Evolutionary conservation across 139 green algal species (phyloP).

Genomic region (Marvania coccoides): DNA sequence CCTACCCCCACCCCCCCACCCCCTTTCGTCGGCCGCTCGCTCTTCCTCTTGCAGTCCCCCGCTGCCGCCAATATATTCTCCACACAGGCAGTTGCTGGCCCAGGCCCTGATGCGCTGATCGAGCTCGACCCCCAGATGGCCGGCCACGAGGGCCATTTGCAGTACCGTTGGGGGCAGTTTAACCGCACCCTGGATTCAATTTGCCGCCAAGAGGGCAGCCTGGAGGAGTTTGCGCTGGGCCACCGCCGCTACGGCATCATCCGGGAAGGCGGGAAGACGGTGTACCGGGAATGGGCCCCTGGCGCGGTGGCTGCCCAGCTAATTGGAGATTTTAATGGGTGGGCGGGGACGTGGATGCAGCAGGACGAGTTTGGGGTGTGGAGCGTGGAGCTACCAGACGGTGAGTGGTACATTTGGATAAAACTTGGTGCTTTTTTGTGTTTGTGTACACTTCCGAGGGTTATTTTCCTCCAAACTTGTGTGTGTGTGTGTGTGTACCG

Average conservation of each 20-base stretch:
- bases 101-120: slow-evolving; percentile 4
- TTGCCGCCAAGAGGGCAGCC: slow-evolving; percentile 46
- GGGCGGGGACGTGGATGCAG: slow-evolving; percentile 61
- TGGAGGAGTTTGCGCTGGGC: slow-evolving; percentile 59
- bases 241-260: slow-evolving; percentile 76
- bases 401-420: slow-evolving; percentile 16
- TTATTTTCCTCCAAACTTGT: no score
- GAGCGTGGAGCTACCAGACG: slow-evolving; percentile 58
- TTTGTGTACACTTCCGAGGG: no score
- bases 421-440: no score
- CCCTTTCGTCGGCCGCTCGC: no score
- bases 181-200: slow-evolving; percentile 44
- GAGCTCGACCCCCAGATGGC: slow-evolving; percentile 51
- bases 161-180: slow-evolving; percentile 70
- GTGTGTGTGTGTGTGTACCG: not conserved
- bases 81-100: no score
- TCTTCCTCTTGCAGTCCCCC: no score
- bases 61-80: no score
- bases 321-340: slow-evolving; percentile 89
- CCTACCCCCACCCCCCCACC: not conserved
- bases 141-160: slow-evolving; percentile 61
- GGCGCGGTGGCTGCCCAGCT: slow-evolving; percentile 54
- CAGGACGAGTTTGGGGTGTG: slow-evolving; percentile 78
- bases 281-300: slow-evolving; percentile 89
- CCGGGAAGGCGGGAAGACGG: slow-evolving; percentile 28